phyloP scores from a whole-genome alignment of 495 filamentous ascomycete genomes.

The Neurospora sp. region DNA sequence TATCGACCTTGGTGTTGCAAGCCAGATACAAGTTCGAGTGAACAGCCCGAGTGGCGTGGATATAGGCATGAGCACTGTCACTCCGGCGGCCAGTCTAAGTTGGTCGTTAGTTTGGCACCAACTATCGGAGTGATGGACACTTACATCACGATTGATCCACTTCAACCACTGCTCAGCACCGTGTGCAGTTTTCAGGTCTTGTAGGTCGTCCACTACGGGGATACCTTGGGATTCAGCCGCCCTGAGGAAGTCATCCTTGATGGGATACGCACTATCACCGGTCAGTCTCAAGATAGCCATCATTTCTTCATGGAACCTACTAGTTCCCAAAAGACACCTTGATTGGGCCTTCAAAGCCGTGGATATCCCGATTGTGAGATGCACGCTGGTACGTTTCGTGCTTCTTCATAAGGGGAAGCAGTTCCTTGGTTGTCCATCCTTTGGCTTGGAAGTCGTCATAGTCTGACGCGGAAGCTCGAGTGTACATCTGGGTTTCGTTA shows the following conservation, averaged over 20 bases:
- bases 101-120: neutral
- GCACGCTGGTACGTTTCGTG: conserved; percentile 76
- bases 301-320: conserved; percentile 12
- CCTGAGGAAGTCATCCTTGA: conserved; percentile 70
- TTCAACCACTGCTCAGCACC: conserved; percentile 52
- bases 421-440: conserved; percentile 70
- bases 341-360: conserved; percentile 74
- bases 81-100: conserved; percentile 52
- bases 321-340: conserved; percentile 80
- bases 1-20: conserved; percentile 76
- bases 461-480: conserved; percentile 67
- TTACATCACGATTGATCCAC: conserved; percentile 60
- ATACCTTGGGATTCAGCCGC: conserved; percentile 72
- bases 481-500: conserved; percentile 59
- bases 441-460: conserved; percentile 79
- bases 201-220: conserved; percentile 57
- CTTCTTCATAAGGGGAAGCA: conserved; percentile 73
- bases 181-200: conserved; percentile 56
- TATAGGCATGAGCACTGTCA: conserved; percentile 68
- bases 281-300: neutral
- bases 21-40: conserved; percentile 64
- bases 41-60: conserved; percentile 56
- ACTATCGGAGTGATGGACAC: conserved; percentile 8
- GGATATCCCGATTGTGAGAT: conserved; percentile 63
- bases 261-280: conserved; percentile 42